Evolutionary conservation across 352 stramenopile genomes (phyloP).

Genomic region (Phytophthora tubulina): DNA sequence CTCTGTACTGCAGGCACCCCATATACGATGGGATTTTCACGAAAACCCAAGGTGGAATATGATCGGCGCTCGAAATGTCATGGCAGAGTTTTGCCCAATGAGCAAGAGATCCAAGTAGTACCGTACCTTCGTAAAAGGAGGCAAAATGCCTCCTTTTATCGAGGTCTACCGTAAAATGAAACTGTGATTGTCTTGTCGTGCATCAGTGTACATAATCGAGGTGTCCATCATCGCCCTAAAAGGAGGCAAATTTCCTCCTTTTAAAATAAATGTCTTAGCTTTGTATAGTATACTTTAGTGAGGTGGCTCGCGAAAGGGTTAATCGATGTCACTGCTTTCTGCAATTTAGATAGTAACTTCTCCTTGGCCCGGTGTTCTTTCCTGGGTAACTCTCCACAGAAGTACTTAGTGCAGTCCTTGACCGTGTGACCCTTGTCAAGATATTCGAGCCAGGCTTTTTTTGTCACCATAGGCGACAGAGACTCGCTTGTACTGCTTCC

Average conservation of each 20-base stretch:
- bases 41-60: not conserved
- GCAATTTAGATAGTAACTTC: too few species aligned
- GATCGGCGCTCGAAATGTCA: not conserved
- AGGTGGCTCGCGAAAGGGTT: not conserved
- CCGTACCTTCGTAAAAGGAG: conserved; percentile 4
- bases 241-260: conserved; percentile 12
- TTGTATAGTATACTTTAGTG: conserved; percentile 1
- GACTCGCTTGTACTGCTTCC: too few species aligned
- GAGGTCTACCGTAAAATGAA: not conserved
- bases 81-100: too few species aligned
- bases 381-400: too few species aligned
- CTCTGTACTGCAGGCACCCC: not conserved
- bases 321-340: not conserved
- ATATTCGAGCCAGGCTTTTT: too few species aligned
- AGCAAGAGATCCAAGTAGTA: not conserved
- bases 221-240: conserved; percentile 7
- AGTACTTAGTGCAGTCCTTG: too few species aligned
- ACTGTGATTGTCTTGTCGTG: not conserved
- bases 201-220: conserved; percentile 1
- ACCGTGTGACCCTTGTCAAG: too few species aligned
- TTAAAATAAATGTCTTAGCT: not conserved
- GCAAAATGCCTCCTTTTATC: conserved; percentile 12
- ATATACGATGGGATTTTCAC: conserved; percentile 1
- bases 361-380: too few species aligned
- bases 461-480: too few species aligned